These are phyloP conservation scores for Funneliformis caledonium DNA, from an alignment of 371 early-diverging fungal genomes.

Conservation along the genomic window DNA sequence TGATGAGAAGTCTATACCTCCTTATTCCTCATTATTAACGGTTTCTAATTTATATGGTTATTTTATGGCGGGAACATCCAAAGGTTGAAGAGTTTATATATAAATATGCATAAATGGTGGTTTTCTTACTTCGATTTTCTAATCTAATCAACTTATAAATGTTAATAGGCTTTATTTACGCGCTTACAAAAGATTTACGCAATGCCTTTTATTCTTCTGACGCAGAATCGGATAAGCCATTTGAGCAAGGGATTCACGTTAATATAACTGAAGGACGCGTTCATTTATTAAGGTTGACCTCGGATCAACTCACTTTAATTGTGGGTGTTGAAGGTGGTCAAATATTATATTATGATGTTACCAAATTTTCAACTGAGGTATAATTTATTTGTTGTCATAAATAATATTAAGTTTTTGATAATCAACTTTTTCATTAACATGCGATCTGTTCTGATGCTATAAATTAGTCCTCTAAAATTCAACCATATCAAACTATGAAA, in stretches of 20 bases:
- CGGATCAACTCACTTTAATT: slow-evolving; percentile 31
- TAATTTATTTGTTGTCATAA: background rate
- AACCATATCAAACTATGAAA: slow-evolving; percentile 28
- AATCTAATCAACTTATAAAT: background rate
- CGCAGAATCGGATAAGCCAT: background rate
- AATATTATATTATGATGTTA: slow-evolving; percentile 28
- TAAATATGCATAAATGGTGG: background rate
- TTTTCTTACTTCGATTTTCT: background rate
- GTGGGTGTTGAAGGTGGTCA: slow-evolving; percentile 19
- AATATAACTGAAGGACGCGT: slow-evolving; percentile 25
- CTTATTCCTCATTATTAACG: slow-evolving; percentile 5
- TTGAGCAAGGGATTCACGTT: background rate
- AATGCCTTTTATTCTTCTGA: background rate
- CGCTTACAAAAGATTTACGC: slow-evolving; percentile 16
- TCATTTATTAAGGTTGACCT: slow-evolving; percentile 1
- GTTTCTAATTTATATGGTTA: slow-evolving; percentile 33
- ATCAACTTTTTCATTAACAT: background rate
- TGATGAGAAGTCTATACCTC: background rate
- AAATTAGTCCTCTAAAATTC: background rate
- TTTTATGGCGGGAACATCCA: slow-evolving; percentile 24
- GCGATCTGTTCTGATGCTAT: background rate
- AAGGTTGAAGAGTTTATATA: slow-evolving; percentile 2
- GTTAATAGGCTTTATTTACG: slow-evolving; percentile 30
- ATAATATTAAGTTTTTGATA: background rate
- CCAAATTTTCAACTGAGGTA: slow-evolving; percentile 8